Percentiles rank a stretch among this genome's conserved stretches.
Conservation (phyloP, 768 basidiomycete species). For the Serendipita sp. region DNA sequence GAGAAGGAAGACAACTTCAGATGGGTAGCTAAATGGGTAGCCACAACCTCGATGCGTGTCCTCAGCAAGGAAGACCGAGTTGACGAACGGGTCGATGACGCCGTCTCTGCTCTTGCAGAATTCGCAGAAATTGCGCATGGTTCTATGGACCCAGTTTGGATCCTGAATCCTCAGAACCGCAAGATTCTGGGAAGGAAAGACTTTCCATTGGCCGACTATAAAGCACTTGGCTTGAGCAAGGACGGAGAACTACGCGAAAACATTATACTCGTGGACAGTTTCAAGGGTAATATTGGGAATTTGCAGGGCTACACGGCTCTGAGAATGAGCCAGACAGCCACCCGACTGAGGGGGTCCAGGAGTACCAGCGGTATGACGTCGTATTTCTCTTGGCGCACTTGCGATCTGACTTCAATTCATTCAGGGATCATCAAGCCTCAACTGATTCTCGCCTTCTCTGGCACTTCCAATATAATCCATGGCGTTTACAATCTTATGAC, state of each 20-base stretch:
- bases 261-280: slow-evolving; percentile 22
- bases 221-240: slow-evolving; percentile 11
- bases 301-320: slow-evolving; percentile 34
- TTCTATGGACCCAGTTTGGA: slow-evolving; percentile 24
- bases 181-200: slow-evolving; percentile 21
- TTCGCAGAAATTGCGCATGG: slow-evolving; percentile 40
- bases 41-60: slow-evolving; percentile 28
- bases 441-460: slow-evolving; percentile 36
- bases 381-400: no score
- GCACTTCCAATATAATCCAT: slow-evolving; percentile 29
- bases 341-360: background rate
- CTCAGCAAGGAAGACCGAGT: slow-evolving; percentile 17
- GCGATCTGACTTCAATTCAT: background rate
- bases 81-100: slow-evolving; percentile 24
- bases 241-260: slow-evolving; percentile 17
- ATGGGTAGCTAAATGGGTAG: slow-evolving; percentile 32
- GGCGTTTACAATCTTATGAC: slow-evolving; percentile 32
- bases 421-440: slow-evolving; percentile 19
- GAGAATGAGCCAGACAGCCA: slow-evolving; percentile 15
- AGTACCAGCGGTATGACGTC: no score
- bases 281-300: slow-evolving; percentile 27
- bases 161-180: slow-evolving; percentile 17
- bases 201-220: slow-evolving; percentile 37
- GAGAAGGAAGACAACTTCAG: slow-evolving; percentile 50
- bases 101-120: slow-evolving; percentile 30